phyloP scores from a whole-genome alignment of 371 early-diverging fungal species.

The Gilbertella persicaria region DNA sequence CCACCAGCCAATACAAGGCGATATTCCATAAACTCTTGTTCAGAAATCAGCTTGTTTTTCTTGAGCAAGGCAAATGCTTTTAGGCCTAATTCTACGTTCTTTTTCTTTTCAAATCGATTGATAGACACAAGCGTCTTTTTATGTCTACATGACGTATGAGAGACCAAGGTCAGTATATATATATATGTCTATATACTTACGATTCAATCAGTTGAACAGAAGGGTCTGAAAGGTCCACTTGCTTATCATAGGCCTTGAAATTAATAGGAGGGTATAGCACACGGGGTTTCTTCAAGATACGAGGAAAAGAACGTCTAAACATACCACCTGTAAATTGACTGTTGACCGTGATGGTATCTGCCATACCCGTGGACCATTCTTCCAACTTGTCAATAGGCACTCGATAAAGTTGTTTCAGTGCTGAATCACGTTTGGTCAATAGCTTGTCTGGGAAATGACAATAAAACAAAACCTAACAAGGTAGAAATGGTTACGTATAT shows the following conservation, averaged over 20 bases:
- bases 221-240: slow-evolving; percentile 56
- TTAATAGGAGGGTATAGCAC: slow-evolving; percentile 90
- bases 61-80: slow-evolving; percentile 68
- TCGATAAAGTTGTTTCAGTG: slow-evolving; percentile 77
- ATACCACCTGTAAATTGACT: slow-evolving; percentile 86
- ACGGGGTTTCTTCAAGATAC: slow-evolving; percentile 58
- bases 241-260: slow-evolving; percentile 66
- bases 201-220: slow-evolving; percentile 56
- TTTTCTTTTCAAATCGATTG: slow-evolving; percentile 96
- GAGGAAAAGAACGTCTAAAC: slow-evolving; percentile 72
- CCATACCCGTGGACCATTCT: slow-evolving; percentile 82
- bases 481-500: not conserved
- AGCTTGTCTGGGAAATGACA: slow-evolving; percentile 97
- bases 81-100: slow-evolving; percentile 85
- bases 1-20: slow-evolving; percentile 80
- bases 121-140: slow-evolving; percentile 68
- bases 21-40: slow-evolving; percentile 38
- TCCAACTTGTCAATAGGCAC: slow-evolving; percentile 83
- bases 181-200: slow-evolving; percentile 29
- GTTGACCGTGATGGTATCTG: slow-evolving; percentile 90
- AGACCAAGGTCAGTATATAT: not conserved
- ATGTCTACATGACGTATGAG: slow-evolving; percentile 21
- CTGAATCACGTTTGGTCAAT: slow-evolving; percentile 64
- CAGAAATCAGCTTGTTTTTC: slow-evolving; percentile 18
- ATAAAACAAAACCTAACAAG: slow-evolving; percentile 82